A percentile compares a stretch with the other conserved stretches of the same genome.
These are phyloP conservation scores for Trifolium subterraneum DNA, from an alignment of 306 rosid species.

Conservation along the genomic window DNA sequence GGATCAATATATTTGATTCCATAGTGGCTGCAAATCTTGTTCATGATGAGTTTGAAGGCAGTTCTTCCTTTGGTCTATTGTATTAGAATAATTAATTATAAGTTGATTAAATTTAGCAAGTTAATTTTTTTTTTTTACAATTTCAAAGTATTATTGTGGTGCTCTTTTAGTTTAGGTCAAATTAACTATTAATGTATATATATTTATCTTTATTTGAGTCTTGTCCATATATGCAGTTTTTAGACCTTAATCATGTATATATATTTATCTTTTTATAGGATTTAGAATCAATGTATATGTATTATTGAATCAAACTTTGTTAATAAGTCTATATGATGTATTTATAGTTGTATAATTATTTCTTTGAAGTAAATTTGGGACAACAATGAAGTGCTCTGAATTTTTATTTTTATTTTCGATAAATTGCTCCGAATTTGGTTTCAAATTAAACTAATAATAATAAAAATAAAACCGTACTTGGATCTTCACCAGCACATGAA, in stretches of 20 bases:
- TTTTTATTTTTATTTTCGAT: background rate
- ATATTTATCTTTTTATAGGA: constrained; percentile 44
- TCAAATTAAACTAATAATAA: constrained; percentile 23
- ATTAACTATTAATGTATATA: constrained; percentile 49
- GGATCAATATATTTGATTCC: constrained; percentile 75
- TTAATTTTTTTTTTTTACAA: constrained; percentile 11
- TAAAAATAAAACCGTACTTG: background rate
- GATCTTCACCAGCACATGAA: background rate
- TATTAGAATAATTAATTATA: constrained; percentile 42
- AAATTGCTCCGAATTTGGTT: background rate
- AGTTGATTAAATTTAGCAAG: background rate
- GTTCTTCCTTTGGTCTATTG: constrained; percentile 37
- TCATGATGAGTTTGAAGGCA: constrained; percentile 52
- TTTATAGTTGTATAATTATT: constrained; percentile 24
- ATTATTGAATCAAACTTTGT: constrained; percentile 31
- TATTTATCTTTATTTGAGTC: constrained; percentile 34
- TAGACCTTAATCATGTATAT: constrained; percentile 43
- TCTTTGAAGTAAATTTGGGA: constrained; percentile 32
- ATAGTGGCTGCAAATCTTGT: constrained; percentile 59
- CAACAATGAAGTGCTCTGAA: background rate
- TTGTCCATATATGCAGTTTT: constrained; percentile 35
- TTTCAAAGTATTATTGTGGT: constrained; percentile 32
- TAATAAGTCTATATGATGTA: constrained; percentile 23
- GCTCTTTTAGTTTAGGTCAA: constrained; percentile 37
- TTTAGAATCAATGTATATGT: constrained; percentile 25